Base-by-base conservation (phyloP, 768 basidiomycete species). In the Phanerochaete sordida region DNA sequence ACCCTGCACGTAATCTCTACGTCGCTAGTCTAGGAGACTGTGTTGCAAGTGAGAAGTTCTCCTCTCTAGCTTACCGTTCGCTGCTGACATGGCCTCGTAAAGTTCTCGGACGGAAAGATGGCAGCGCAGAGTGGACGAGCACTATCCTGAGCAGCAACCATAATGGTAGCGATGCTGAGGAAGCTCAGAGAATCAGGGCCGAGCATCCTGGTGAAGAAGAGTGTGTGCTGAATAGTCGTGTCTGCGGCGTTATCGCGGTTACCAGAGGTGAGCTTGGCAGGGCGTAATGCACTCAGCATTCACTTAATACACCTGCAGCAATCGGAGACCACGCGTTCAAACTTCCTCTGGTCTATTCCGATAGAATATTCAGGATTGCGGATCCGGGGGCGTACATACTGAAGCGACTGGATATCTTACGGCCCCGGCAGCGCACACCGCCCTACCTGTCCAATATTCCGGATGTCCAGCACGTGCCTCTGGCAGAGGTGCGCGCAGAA, bases 21-120 rank as follows among this genome's bases (percentile, higher is more conserved):
- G 80, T 84, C 13, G 82, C 80, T 2, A 83, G 81, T 66, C 70
- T 84, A 35, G 84, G 84, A 3, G 84, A 85, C 66, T 82, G 82
- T 62, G 76, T 76, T 63, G 82, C 81, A 59, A 76, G 84, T 82
- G 59, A 57, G 76, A 61, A 6, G 33, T 39, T n/a, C 0, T 3
- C 16, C 12, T 13, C 24, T 24, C 15, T 28, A 16, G 8, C n/a
- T n/a, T n/a, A n/a, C n/a, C 3, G 15, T 3, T 45, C 12, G 28
- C 27, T 19, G 6, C 33, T 33, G 31, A 43, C n/a, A 2, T 27
- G 19, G n/a, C 31, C n/a, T 57, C 21, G 13, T 49, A 5, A 50
- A 83, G 82, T 79, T 16, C 75, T 83, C 33, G 82, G 80, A 1
- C 68, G 66, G 15, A 74, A 75, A 59, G 60, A 62, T 24, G 43